phyloP scores from a whole-genome alignment of 208 protist genomes.

The Porcisia deanei region DNA sequence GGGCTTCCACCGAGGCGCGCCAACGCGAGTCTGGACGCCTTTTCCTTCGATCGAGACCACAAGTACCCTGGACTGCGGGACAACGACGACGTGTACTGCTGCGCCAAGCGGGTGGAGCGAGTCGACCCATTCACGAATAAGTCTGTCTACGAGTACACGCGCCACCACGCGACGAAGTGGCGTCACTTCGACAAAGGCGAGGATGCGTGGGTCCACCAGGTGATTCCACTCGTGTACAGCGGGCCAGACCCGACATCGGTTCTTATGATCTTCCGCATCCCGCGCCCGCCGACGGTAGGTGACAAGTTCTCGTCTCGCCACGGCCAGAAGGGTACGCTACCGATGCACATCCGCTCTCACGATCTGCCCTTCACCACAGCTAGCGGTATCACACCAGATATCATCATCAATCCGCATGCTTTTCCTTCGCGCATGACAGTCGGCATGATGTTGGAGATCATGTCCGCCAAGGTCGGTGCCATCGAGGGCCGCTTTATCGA shows the following conservation, averaged over 20 bases:
- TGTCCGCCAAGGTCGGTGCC: constrained; percentile 96
- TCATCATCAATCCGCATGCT: constrained; percentile 99
- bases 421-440: constrained; percentile 99
- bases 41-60: constrained; percentile 82
- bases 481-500: constrained; percentile 96
- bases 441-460: constrained; percentile 98
- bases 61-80: constrained; percentile 69
- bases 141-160: constrained; percentile 80
- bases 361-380: constrained; percentile 96
- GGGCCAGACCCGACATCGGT: constrained; percentile 79
- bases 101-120: constrained; percentile 73
- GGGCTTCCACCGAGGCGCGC: constrained; percentile 74
- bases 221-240: constrained; percentile 86
- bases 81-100: constrained; percentile 83
- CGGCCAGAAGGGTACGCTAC: constrained; percentile 99
- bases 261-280: constrained; percentile 89
- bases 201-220: constrained; percentile 87
- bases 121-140: constrained; percentile 76
- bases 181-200: constrained; percentile 92
- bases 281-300: constrained; percentile 97
- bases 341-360: constrained; percentile 92
- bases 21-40: constrained; percentile 42
- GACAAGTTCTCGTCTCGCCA: constrained; percentile 99
- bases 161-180: constrained; percentile 86
- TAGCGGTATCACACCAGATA: constrained; percentile 97